Evolutionary conservation across 257 asterid genomes (phyloP).

Genomic region (Rauvolfia tetraphylla): DNA sequence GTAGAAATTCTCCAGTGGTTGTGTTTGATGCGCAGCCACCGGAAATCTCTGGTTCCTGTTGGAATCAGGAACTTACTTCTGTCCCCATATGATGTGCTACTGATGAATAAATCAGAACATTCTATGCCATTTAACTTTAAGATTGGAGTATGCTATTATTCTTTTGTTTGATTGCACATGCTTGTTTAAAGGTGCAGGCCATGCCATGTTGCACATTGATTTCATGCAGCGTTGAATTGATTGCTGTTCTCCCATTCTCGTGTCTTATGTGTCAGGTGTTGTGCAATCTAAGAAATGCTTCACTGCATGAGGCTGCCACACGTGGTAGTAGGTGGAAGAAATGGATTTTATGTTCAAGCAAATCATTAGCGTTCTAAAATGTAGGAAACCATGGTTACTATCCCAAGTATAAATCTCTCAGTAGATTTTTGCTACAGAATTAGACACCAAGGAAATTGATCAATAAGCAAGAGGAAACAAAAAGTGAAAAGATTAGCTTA

Average conservation of each 20-base stretch:
- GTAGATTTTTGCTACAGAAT: not conserved
- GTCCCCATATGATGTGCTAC: not conserved
- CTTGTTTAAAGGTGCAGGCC: not conserved
- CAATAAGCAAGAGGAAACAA: not conserved
- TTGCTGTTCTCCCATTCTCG: not conserved
- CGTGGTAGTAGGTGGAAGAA: not conserved
- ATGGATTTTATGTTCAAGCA: not conserved
- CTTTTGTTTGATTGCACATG: not conserved
- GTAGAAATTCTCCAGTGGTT: not conserved
- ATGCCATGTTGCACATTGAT: not conserved
- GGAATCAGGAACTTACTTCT: not conserved
- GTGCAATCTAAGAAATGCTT: not conserved
- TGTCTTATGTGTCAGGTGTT: not conserved
- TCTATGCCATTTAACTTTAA: not conserved
- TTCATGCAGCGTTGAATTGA: not conserved
- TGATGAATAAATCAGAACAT: not conserved
- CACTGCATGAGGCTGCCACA: not conserved
- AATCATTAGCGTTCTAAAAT: not conserved
- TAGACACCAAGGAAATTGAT: not conserved
- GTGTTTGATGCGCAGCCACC: too few relatives aligned
- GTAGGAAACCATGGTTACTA: not conserved
- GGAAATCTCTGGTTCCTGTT: not conserved
- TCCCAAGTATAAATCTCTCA: not conserved
- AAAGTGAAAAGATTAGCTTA: not conserved
- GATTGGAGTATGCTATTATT: not conserved